Base-by-base conservation (phyloP, 2,329 filamentous ascomycete genomes). In the Cladosporium sp. region DNA sequence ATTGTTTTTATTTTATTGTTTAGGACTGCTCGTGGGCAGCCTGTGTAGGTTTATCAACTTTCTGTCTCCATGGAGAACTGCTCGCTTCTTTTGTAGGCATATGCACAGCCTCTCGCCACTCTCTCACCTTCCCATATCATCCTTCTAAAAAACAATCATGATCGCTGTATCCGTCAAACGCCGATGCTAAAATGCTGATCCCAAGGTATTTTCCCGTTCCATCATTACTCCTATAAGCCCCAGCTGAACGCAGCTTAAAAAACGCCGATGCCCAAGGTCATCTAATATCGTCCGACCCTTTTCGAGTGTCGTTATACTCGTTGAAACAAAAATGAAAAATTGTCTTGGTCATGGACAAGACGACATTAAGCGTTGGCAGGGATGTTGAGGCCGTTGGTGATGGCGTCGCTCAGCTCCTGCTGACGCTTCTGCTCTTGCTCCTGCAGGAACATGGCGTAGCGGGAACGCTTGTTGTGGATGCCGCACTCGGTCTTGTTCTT, bases 401-500 rank as follows among this genome's bases (percentile, higher is more conserved):
- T 68, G 28, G 67, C 68, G 22, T 67, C 64, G 49, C 60, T 66
- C 37, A 82, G 62, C 40, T 76, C 77, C 61, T 80, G 74, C 58
- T 82, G 79, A 61, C 84, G 77, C 76, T 88, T 85, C 66, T 78
- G 74, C 68, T 89, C 85, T 71, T 87, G 81, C 56, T 89, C 83
- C 63, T 79, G 78, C 52, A 95, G 74, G 72, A 86, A 96, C 72
- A 91, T 84, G 9, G 90, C 87, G 66, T 97, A 98, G 62, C 90
- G 85, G 54, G 89, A 95, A 71, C 91, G 86, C 73, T 93, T 95
- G 78, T 96, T 96, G 82, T 98, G 93, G 67, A 98, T 97, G 44
- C 93, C 93, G 71, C 93, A 98, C 77, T 98, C 93, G 13, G 90
- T 95, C 85, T 98, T 98, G 65, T 80, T 76, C 71, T 90, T 87